Conservation (phyloP, 2,329 filamentous ascomycete genomes). For the Phaeophleospora eucalypticola region DNA sequence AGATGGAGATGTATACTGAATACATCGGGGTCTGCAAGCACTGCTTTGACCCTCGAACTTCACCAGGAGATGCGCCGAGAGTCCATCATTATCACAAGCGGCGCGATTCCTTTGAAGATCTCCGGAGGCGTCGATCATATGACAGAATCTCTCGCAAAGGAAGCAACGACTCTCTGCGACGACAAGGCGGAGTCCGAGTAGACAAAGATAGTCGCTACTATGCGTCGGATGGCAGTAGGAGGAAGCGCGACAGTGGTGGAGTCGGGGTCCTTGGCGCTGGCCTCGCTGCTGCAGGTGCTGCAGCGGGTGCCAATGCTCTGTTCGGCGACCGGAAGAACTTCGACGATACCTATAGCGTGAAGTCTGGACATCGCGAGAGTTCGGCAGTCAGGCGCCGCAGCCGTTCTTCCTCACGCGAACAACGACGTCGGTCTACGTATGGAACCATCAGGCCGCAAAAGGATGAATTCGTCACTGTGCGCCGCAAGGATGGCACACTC, state of each 20-base stretch:
- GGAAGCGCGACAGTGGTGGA: slow-evolving; percentile 38
- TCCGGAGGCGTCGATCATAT: slow-evolving; percentile 25
- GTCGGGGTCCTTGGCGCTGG: slow-evolving; percentile 53
- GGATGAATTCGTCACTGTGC: slow-evolving; percentile 25
- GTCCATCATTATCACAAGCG: slow-evolving; percentile 52
- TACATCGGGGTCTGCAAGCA: slow-evolving; percentile 62
- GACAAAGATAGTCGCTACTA: slow-evolving; percentile 59
- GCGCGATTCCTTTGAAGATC: slow-evolving; percentile 29
- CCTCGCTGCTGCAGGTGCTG: slow-evolving; percentile 52
- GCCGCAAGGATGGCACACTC: slow-evolving; percentile 30
- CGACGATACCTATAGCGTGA: slow-evolving; percentile 58
- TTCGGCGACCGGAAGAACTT: slow-evolving; percentile 52
- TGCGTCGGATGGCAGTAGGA: slow-evolving; percentile 46
- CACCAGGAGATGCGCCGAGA: slow-evolving; percentile 54
- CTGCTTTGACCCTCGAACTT: slow-evolving; percentile 60
- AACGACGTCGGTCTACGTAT: slow-evolving; percentile 28
- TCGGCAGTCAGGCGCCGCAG: slow-evolving; percentile 32
- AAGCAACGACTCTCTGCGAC: slow-evolving; percentile 33
- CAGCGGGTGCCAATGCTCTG: slow-evolving; percentile 51
- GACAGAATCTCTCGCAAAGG: slow-evolving; percentile 23
- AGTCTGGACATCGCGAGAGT: slow-evolving; percentile 46
- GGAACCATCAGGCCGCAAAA: slow-evolving; percentile 20
- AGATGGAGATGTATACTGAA: slow-evolving; percentile 65
- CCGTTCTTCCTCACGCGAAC: slow-evolving; percentile 30
- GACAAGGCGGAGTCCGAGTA: slow-evolving; percentile 41